phyloP scores from a whole-genome alignment of 1,139 yeast species.

The Debaryomycetaceae sp. region DNA sequence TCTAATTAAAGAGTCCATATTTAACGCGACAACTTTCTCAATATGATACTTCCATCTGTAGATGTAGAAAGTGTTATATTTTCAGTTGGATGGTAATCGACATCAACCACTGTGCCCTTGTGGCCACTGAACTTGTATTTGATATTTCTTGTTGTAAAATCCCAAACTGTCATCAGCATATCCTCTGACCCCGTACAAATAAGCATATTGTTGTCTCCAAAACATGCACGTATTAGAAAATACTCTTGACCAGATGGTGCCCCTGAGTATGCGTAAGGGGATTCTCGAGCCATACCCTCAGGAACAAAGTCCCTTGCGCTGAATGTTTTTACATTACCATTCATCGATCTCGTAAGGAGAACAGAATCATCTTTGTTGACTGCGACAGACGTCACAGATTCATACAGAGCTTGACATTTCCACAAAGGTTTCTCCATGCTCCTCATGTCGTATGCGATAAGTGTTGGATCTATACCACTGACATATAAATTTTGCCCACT shows the following conservation, averaged over 20 bases:
- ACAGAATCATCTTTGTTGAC: conserved; percentile 49
- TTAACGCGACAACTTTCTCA: conserved; percentile 24
- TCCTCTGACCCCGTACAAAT: conserved; percentile 65
- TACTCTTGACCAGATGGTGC: conserved; percentile 56
- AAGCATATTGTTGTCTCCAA: conserved; percentile 33
- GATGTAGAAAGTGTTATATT: conserved; percentile 44
- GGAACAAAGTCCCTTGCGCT: conserved; percentile 48
- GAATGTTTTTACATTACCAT: conserved; percentile 55
- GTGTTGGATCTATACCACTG: conserved; percentile 66
- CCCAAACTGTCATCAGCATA: conserved; percentile 58
- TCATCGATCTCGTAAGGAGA: conserved; percentile 54
- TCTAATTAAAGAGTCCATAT: conserved; percentile 10
- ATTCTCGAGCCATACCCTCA: conserved; percentile 33
- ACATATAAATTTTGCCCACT: conserved; percentile 46
- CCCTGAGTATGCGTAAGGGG: conserved; percentile 53
- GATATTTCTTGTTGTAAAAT: conserved; percentile 47
- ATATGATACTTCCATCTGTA: conserved; percentile 47
- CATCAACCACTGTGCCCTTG: conserved; percentile 57
- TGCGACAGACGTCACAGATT: conserved; percentile 52
- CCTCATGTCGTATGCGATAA: conserved; percentile 56
- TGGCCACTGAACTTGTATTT: conserved; percentile 56
- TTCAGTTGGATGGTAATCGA: conserved; percentile 42
- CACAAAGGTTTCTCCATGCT: conserved; percentile 40
- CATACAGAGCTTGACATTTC: conserved; percentile 43
- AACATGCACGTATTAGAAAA: conserved; percentile 46